Percentiles rank a stretch among this genome's conserved stretches.
These are phyloP conservation scores for Helianthus tuberosus DNA, from an alignment of 129 eudicot genomes.

Conservation along the genomic window DNA sequence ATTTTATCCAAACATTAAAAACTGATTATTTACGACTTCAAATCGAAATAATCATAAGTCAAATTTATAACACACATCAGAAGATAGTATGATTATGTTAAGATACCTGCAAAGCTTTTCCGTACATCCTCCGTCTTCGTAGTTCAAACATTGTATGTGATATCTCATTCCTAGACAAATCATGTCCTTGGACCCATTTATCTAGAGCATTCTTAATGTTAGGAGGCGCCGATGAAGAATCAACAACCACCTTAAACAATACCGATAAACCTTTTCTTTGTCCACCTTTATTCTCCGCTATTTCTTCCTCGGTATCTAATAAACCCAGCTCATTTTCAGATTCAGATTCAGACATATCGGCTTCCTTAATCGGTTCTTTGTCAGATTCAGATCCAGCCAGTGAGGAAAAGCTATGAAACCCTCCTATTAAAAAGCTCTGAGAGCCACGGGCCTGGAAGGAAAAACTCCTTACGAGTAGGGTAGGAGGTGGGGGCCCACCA, in stretches of 20 bases:
- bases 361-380: slow-evolving; percentile 29
- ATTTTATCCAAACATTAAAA: neutral
- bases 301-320: slow-evolving; percentile 41
- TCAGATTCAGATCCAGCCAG: slow-evolving; percentile 56
- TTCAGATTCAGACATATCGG: slow-evolving; percentile 28
- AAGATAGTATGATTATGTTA: neutral
- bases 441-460: neutral
- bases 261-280: slow-evolving; percentile 21
- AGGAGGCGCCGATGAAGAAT: slow-evolving; percentile 37
- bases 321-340: slow-evolving; percentile 40
- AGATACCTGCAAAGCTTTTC: slow-evolving; percentile 77
- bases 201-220: slow-evolving; percentile 34
- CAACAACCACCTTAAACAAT: slow-evolving; percentile 44
- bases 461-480: slow-evolving; percentile 27
- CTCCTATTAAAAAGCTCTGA: slow-evolving; percentile 27
- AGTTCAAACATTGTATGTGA: slow-evolving; percentile 36
- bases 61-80: neutral
- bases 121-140: slow-evolving; percentile 57
- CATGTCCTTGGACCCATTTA: slow-evolving; percentile 65
- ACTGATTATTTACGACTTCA: slow-evolving; percentile 4
- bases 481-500: slow-evolving; percentile 20
- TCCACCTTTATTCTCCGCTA: slow-evolving; percentile 10
- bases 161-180: slow-evolving; percentile 43
- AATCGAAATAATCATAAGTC: neutral
- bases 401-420: slow-evolving; percentile 53